A percentile compares a stretch with the other conserved stretches of the same genome.
Conservation (phyloP, 768 basidiomycete species). For the Tephrocybe sp. region DNA sequence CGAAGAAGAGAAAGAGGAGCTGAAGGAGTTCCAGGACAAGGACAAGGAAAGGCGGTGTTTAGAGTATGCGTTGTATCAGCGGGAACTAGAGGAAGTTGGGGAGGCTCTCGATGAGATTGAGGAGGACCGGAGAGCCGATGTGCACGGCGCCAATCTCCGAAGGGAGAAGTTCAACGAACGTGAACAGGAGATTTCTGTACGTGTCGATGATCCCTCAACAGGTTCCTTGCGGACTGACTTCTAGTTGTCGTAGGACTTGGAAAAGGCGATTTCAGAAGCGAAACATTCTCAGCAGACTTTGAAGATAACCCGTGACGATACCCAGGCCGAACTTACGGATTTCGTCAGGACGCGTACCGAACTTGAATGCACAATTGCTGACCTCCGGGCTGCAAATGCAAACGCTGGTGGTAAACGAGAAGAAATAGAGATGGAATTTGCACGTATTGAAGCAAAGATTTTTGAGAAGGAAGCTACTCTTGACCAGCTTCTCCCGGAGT, state of each 20-base stretch:
- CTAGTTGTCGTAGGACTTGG: constrained; percentile 56
- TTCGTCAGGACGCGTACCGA: constrained; percentile 84
- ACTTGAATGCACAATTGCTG: constrained; percentile 79
- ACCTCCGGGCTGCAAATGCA: constrained; percentile 67
- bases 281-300: constrained; percentile 74
- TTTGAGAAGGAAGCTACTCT: constrained; percentile 54
- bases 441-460: constrained; percentile 59
- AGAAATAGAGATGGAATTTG: constrained; percentile 65
- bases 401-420: constrained; percentile 65
- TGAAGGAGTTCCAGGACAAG: constrained; percentile 95
- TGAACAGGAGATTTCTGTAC: constrained; percentile 83
- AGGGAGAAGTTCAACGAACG: constrained; percentile 80
- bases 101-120: constrained; percentile 85
- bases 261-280: constrained; percentile 66
- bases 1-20: constrained; percentile 96
- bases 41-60: constrained; percentile 93
- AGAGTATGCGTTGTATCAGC: constrained; percentile 92
- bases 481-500: constrained; percentile 71
- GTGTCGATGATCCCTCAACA: constrained; percentile 19
- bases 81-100: constrained; percentile 87
- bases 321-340: constrained; percentile 83
- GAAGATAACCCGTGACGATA: constrained; percentile 67
- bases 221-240: neutral
- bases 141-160: constrained; percentile 81
- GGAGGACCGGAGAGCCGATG: constrained; percentile 77